Evolutionary conservation across 176 grass and related monocot genomes (phyloP), one percentile per base, ranked within the genome.

Genomic region (Phoenix dactylifera): DNA sequence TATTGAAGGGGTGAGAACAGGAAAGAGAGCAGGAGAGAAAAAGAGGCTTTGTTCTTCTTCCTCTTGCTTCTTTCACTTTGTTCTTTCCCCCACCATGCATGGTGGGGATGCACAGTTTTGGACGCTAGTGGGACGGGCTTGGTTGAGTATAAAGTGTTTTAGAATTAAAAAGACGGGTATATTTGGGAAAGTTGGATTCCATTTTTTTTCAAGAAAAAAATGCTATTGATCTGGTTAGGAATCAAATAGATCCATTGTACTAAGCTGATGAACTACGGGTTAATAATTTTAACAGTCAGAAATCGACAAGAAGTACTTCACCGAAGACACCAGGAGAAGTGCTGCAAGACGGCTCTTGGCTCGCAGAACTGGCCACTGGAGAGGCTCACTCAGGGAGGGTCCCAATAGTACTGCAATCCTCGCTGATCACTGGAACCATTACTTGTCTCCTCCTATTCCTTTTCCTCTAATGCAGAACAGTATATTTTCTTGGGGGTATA

Each of bases 361-460:
- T 97, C n/a, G 87, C 92, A 48, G 85, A 58, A 72, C 51, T 97
- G 80, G 92, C 92, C 1, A 71, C 77, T 23, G 80, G 86, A 17
- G 78, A 82, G 25, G 66, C 28, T 6, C 70, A 26, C 62, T 50
- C 62, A 26, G 70, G 64, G 51, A 75, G 59, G n/a, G 49, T 30
- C 26, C 32, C 26, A 6, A 63, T 71, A 23, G 5, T 78, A 60
- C 16, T 87, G 16, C 80, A 71, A n/a, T 63, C 70, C 1, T 51
- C 23, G 10, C 18, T 84, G 19, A 76, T 62, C 3, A 62, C 67
- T 0, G 74, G 54, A 15, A 52, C 20, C 58, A 35, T 66, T 52
- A 76, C 55, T 44, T 65, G 79, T 71, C 66, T 89, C 35, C 66
- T 89, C 35, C 63, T 71, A 16, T 57, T 57, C 20, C 77, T 69